These are phyloP conservation scores for Cucurbita argyrosperma DNA, from an alignment of 306 rosid genomes.

Conservation along the genomic window DNA sequence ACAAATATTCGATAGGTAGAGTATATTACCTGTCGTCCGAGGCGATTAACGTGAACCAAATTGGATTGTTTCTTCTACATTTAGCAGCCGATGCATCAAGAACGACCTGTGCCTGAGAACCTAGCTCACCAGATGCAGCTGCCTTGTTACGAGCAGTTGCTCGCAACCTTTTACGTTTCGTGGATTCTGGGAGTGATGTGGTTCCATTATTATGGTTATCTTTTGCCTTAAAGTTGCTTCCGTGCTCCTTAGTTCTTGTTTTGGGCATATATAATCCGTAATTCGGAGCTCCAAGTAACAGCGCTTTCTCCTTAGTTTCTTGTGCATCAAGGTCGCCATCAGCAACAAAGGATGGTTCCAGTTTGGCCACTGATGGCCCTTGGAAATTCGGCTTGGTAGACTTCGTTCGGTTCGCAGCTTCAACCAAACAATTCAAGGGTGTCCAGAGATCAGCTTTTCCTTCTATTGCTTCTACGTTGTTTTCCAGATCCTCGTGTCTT, in stretches of 20 bases:
- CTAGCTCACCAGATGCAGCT: slow-evolving; percentile 34
- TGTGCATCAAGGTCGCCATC: slow-evolving; percentile 25
- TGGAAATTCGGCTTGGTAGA: slow-evolving; percentile 55
- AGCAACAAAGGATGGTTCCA: slow-evolving; percentile 31
- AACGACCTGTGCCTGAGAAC: slow-evolving; percentile 42
- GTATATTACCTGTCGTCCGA: slow-evolving; percentile 66
- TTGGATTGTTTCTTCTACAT: slow-evolving; percentile 41
- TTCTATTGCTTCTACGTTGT: slow-evolving; percentile 33
- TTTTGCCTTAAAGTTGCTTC: slow-evolving; percentile 34
- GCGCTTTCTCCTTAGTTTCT: slow-evolving; percentile 34
- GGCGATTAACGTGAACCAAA: slow-evolving; percentile 94
- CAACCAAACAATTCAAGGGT: slow-evolving; percentile 93
- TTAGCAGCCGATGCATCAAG: slow-evolving; percentile 41
- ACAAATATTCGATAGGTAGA: neutral
- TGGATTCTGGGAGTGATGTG: slow-evolving; percentile 34
- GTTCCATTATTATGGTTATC: slow-evolving; percentile 41
- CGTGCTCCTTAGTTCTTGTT: slow-evolving; percentile 53
- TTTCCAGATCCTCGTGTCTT: slow-evolving; percentile 23
- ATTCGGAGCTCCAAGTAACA: slow-evolving; percentile 22
- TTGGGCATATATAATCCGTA: slow-evolving; percentile 27
- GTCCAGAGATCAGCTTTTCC: slow-evolving; percentile 95
- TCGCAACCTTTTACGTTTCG: slow-evolving; percentile 49
- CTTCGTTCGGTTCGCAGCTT: slow-evolving; percentile 93
- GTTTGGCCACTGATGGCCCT: slow-evolving; percentile 37
- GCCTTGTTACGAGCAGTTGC: slow-evolving; percentile 44